Conservation (phyloP, 495 filamentous ascomycete genomes). For the Aspergillus funiculosus region DNA sequence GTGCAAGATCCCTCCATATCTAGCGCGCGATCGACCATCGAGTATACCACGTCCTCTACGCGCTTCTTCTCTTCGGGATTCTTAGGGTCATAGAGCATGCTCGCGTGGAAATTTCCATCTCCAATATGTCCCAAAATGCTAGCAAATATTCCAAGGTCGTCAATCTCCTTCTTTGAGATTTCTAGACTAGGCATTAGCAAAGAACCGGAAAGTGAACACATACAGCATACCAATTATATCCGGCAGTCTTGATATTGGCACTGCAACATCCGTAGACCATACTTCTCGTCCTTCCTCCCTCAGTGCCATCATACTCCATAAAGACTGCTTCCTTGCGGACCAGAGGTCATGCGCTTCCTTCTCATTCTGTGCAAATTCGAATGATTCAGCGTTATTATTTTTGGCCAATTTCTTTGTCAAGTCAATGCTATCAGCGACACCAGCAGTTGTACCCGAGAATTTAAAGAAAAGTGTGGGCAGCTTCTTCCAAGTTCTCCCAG, state of each 20-base stretch:
- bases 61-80: conserved; percentile 61
- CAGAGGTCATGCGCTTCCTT: conserved; percentile 73
- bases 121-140: conserved; percentile 82
- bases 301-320: conserved; percentile 58
- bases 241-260: conserved; percentile 77
- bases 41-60: conserved; percentile 73
- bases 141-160: conserved; percentile 76
- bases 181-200: conserved; percentile 40
- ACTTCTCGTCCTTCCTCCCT: conserved; percentile 55
- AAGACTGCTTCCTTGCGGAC: conserved; percentile 79
- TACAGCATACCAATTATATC: conserved; percentile 66
- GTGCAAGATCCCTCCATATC: conserved; percentile 95
- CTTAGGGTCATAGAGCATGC: conserved; percentile 72
- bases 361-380: conserved; percentile 70
- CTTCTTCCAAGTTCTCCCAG: conserved; percentile 65
- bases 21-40: conserved; percentile 81
- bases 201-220: not conserved
- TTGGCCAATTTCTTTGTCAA: conserved; percentile 65
- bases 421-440: conserved; percentile 77
- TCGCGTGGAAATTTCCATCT: conserved; percentile 89
- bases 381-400: conserved; percentile 54
- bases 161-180: conserved; percentile 82
- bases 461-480: conserved; percentile 93
- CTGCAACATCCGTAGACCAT: conserved; percentile 81
- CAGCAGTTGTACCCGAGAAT: conserved; percentile 68